Evolutionary conservation across 2,329 filamentous ascomycete genomes (phyloP), one percentile per base, ranked within the genome.

Genomic region (Fusarium sp.): DNA sequence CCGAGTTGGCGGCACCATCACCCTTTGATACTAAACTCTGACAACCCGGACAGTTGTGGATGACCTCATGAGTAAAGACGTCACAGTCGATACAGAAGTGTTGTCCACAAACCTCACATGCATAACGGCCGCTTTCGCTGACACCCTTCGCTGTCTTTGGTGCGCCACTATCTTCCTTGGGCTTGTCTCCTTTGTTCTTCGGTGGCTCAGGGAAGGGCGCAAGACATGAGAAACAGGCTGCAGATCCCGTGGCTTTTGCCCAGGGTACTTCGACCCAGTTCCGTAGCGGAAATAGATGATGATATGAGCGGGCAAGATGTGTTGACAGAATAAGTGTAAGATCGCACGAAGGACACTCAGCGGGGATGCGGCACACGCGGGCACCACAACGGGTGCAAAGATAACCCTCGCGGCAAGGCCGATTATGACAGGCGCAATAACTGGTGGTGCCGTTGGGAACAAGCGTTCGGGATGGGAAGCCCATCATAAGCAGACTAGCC

Each of bases 31-130:
- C 77, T 59, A 84, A 83, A 75, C 86, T 87, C 79, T 89, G 91
- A 79, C 96, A 99, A 0, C 95, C 95, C 0, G 96, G 94, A 76
- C 96, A 99, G 80, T 98, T 98, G 78, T 99, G 95, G 54, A 97
- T 88, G 14, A 97, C 89, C 81, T 98, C 94, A 78, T 99, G 96
- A 25, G 93, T 92, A 81, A 96, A 98, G 25, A 98, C 89, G 79
- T 99, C 96, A 79, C 96, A 99, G 79, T 99, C 96, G 71, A 99
- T 97, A 83, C 96, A 99, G 78, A 98, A 99, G 81, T 98, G 95
- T 63, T 92, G 90, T 5, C 87, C 82, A 80, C 96, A 99, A n/a
- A 91, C 90, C 72, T 91, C 88, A 78, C 96, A 99, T 63, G 92
- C 93, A 78, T 99, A 99, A 54, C 96, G 85, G 49, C 92, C 90